phyloP scores from a whole-genome alignment of 2,329 filamentous ascomycete species.

The Colletotrichum sp. region DNA sequence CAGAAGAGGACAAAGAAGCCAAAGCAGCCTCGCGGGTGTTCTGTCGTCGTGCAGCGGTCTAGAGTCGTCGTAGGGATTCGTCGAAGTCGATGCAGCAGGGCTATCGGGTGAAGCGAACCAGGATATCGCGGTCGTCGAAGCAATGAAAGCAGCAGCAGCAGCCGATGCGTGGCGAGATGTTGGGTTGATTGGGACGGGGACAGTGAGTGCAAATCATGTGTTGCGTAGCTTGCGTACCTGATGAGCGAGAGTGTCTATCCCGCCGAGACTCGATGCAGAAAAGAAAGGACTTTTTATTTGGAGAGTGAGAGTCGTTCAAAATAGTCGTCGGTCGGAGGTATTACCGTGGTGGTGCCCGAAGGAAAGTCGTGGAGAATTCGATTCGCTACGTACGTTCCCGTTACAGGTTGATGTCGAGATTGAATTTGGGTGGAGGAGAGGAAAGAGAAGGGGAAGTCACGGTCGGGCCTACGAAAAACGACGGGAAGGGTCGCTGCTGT shows the following conservation, averaged over 20 bases:
- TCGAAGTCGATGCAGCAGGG: background rate
- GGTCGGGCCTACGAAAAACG: conserved; percentile 29
- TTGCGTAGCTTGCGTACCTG: conserved; percentile 1
- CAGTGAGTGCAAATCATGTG: background rate
- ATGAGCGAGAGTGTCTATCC: background rate
- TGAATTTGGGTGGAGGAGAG: conserved; percentile 25
- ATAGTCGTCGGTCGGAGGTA: background rate
- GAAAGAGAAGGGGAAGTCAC: conserved; percentile 20
- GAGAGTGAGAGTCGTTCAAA: background rate
- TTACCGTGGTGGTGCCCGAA: background rate
- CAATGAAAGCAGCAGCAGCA: background rate
- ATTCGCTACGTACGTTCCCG: conserved; percentile 17
- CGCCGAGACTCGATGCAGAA: background rate
- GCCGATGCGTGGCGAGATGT: background rate
- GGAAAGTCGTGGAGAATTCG: conserved; percentile 13
- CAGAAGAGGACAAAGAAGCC: background rate
- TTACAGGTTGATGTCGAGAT: conserved; percentile 22
- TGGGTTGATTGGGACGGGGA: background rate
- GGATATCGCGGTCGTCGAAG: background rate
- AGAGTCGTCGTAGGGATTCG: background rate
- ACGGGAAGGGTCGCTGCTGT: conserved; percentile 21
- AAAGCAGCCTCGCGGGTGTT: background rate
- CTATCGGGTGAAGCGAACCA: background rate
- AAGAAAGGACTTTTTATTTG: background rate
- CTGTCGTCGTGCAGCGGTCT: background rate